Conservation (phyloP, 78 protist genomes). For the Parvularia atlantis region DNA sequence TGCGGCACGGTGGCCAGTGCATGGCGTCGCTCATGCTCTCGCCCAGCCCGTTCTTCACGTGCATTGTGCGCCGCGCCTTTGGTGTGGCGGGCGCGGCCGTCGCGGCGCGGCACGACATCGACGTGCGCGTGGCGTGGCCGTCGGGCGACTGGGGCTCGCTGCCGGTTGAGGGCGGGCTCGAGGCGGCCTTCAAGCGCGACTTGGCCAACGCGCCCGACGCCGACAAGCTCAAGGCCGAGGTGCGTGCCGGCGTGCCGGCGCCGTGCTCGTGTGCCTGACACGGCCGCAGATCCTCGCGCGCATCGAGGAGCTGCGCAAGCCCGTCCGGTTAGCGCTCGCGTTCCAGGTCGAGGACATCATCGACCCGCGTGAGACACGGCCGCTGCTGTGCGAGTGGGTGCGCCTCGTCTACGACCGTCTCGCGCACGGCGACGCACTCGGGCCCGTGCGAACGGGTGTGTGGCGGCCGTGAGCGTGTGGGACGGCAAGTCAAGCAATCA, state of each 20-base stretch:
- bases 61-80: not conserved
- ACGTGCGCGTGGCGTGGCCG: constrained; percentile 10
- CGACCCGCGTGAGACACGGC: constrained; percentile 1
- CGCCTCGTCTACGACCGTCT: not conserved
- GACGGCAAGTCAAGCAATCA: no score
- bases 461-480: no score
- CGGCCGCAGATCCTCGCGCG: no score
- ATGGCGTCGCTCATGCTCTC: not conserved
- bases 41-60: not conserved
- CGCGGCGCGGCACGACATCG: not conserved
- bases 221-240: not conserved
- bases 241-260: no score
- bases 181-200: not conserved
- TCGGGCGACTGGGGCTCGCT: constrained; percentile 12
- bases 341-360: not conserved
- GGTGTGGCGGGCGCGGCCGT: constrained; percentile 11
- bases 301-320: not conserved
- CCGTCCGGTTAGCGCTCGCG: not conserved
- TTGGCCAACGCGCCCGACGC: not conserved
- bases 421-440: no score
- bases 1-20: not conserved
- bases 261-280: not conserved
- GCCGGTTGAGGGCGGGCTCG: constrained; percentile 4
- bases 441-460: no score
- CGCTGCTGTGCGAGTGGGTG: constrained; percentile 1